Percentiles rank a stretch among this genome's conserved stretches.
These are phyloP conservation scores for Pseudogymnoascus sp. DNA, from an alignment of 2,329 filamentous ascomycete species.

Conservation along the genomic window DNA sequence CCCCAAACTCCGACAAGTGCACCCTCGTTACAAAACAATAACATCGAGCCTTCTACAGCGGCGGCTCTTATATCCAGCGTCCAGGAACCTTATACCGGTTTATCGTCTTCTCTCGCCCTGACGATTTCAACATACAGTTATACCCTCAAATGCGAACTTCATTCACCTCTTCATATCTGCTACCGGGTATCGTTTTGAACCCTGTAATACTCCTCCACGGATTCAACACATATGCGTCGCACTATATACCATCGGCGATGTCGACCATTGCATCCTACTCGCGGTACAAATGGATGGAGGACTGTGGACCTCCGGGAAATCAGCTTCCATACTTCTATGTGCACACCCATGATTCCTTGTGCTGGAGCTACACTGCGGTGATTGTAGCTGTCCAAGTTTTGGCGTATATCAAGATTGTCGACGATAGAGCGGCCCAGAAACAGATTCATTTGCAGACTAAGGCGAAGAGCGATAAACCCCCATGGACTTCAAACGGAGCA, in stretches of 20 bases:
- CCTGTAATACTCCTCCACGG: constrained; percentile 34
- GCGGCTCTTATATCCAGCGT: not conserved
- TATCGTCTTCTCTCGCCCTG: not conserved
- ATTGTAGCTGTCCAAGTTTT: constrained; percentile 33
- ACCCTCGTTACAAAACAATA: not conserved
- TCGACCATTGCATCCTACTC: constrained; percentile 23
- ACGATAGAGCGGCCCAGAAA: constrained; percentile 23
- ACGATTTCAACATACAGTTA: not conserved
- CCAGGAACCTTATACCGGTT: not conserved
- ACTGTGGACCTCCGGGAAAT: constrained; percentile 25
- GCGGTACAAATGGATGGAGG: constrained; percentile 25
- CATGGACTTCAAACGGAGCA: not conserved
- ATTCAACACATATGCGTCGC: constrained; percentile 33
- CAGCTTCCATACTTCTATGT: constrained; percentile 30
- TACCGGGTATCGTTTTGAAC: constrained; percentile 34
- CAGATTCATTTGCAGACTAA: constrained; percentile 19
- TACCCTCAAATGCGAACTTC: constrained; percentile 20
- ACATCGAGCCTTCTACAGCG: not conserved
- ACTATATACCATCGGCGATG: constrained; percentile 26
- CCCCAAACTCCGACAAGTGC: not conserved
- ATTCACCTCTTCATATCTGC: constrained; percentile 25
- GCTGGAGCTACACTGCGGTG: constrained; percentile 33
- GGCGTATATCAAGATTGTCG: constrained; percentile 28
- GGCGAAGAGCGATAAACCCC: constrained; percentile 15
- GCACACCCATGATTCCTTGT: constrained; percentile 32